A percentile compares a stretch with the other conserved stretches of the same genome.
These are phyloP conservation scores for Blepharisma japonicum DNA, from an alignment of 73 alveolate species.

Conservation along the genomic window DNA sequence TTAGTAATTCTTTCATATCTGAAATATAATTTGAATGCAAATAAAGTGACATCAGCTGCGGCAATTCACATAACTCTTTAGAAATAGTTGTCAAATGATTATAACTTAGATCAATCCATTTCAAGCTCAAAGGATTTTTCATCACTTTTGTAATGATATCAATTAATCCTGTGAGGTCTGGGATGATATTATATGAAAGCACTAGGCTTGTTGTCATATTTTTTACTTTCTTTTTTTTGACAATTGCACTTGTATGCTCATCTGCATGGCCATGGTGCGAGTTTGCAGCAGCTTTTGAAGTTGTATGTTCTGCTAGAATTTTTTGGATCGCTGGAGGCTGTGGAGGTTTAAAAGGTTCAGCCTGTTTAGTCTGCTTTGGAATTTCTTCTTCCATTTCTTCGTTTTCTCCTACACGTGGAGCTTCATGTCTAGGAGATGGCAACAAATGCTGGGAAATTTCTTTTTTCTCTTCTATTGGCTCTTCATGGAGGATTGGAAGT, in stretches of 20 bases:
- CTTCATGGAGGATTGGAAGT: slow-evolving; percentile 22
- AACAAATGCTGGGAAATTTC: background rate
- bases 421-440: background rate
- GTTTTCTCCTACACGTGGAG: background rate
- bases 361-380: background rate
- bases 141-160: slow-evolving; percentile 41
- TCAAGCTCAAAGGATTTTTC: slow-evolving; percentile 59
- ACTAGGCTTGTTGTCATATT: slow-evolving; percentile 5
- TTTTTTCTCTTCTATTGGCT: background rate
- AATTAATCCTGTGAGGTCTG: slow-evolving; percentile 39
- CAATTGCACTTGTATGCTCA: background rate
- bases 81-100: slow-evolving; percentile 68
- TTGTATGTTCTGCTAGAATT: slow-evolving; percentile 7
- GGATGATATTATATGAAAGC: slow-evolving; percentile 41
- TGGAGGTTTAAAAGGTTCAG: slow-evolving; percentile 29
- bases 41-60: slow-evolving; percentile 73
- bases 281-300: slow-evolving; percentile 15
- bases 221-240: background rate
- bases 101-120: slow-evolving; percentile 80
- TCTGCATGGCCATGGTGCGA: slow-evolving; percentile 20
- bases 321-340: background rate
- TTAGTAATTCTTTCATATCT: slow-evolving; percentile 70
- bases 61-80: slow-evolving; percentile 70
- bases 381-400: slow-evolving; percentile 19
- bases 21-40: slow-evolving; percentile 83